These are phyloP conservation scores for Penicillium sp. DNA, from an alignment of 2,329 filamentous ascomycete species.

Conservation along the genomic window DNA sequence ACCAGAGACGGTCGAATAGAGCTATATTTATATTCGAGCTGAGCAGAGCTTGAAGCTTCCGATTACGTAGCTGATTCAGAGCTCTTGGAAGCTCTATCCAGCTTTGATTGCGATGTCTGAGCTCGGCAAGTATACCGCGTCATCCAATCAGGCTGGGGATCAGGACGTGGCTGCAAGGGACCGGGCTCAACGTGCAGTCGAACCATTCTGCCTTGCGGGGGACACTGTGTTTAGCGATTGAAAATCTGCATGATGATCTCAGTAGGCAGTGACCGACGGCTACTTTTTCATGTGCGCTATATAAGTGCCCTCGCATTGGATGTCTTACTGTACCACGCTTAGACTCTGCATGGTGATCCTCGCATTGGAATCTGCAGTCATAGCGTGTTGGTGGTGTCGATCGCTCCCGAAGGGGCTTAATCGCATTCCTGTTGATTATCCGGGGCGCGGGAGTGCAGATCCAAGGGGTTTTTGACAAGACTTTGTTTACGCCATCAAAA, in stretches of 20 bases:
- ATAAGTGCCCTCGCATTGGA: conserved; percentile 4
- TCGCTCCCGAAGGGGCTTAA: conserved; percentile 15
- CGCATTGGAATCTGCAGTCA: conserved; percentile 14
- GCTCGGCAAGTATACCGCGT: neutral
- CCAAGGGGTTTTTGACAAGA: conserved; percentile 1
- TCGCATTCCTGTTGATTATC: conserved; percentile 18
- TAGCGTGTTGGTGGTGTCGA: conserved; percentile 9
- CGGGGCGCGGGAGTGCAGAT: conserved; percentile 1
- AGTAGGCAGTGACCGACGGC: neutral
- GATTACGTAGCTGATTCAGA: conserved; percentile 9
- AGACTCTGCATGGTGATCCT: conserved; percentile 17
- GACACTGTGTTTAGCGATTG: conserved; percentile 2
- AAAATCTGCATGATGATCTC: conserved; percentile 17
- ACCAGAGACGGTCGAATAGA: neutral
- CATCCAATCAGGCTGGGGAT: conserved; percentile 9
- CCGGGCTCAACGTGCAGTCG: conserved; percentile 16
- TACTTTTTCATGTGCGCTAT: conserved; percentile 3
- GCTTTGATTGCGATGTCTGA: conserved; percentile 9
- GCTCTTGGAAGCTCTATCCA: neutral
- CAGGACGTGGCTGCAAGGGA: conserved; percentile 17
- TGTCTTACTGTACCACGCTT: conserved; percentile 5
- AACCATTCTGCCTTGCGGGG: conserved; percentile 17
- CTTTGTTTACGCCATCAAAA: conserved; percentile 3
- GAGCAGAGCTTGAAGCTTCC: neutral
- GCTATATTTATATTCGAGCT: conserved; percentile 20